These are phyloP conservation scores for Candida gorgasii DNA, from an alignment of 805 yeast species.

Conservation along the genomic window DNA sequence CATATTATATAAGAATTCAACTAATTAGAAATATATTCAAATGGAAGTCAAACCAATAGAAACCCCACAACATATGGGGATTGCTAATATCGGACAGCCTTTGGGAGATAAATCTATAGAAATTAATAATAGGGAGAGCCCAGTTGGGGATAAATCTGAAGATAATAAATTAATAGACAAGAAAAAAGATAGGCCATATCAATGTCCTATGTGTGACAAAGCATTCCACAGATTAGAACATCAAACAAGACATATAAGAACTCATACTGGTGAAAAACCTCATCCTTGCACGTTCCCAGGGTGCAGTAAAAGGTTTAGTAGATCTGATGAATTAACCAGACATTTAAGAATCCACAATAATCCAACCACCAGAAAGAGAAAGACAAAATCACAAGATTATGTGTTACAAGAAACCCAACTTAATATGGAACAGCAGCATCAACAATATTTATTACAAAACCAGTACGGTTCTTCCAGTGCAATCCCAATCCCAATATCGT, in stretches of 20 bases:
- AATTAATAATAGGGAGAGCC: constrained; percentile 45
- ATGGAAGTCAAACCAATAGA: not conserved
- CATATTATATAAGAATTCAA: not conserved
- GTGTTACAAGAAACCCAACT: constrained; percentile 8
- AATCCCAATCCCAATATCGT: constrained; percentile 2
- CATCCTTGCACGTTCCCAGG: constrained; percentile 82
- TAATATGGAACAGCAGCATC: constrained; percentile 12
- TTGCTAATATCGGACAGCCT: not conserved
- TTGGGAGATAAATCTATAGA: constrained; percentile 22
- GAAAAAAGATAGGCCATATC: constrained; percentile 63
- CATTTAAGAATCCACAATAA: constrained; percentile 79
- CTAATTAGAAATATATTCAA: not conserved
- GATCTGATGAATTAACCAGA: constrained; percentile 84
- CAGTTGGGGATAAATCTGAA: constrained; percentile 35
- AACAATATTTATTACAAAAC: constrained; percentile 8
- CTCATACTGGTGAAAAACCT: constrained; percentile 94
- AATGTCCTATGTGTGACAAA: constrained; percentile 80
- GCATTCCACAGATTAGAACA: constrained; percentile 89
- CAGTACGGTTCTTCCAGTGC: constrained; percentile 8
- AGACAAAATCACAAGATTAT: constrained; percentile 24
- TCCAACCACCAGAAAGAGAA: constrained; percentile 47
- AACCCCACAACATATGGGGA: not conserved
- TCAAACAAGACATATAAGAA: constrained; percentile 86
- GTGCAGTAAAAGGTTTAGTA: constrained; percentile 76
- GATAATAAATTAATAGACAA: not conserved